Conservation (phyloP, 108 stramenopile genomes). For the Mayamaea pseudoterrestris region DNA sequence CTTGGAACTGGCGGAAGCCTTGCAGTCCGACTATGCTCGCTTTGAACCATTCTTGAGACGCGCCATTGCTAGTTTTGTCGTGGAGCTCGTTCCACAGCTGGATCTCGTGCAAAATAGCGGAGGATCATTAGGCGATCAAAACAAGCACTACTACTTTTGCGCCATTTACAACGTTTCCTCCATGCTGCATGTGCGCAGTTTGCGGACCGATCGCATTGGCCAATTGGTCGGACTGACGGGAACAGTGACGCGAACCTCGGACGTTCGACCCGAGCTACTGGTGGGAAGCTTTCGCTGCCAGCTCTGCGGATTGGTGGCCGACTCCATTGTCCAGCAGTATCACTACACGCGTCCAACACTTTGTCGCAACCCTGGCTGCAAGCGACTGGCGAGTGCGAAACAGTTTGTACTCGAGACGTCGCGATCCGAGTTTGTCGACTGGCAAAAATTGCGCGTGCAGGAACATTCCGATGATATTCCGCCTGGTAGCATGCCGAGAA, state of each 20-base stretch:
- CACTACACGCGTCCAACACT: conserved; percentile 92
- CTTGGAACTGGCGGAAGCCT: conserved; percentile 70
- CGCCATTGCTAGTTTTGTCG: conserved; percentile 43
- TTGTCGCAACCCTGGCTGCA: conserved; percentile 89
- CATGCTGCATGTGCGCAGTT: conserved; percentile 46
- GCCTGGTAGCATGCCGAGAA: conserved; percentile 93
- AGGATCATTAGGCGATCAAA: no score
- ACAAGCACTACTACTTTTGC: conserved; percentile 48
- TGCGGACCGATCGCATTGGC: conserved; percentile 75
- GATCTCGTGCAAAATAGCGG: conserved; percentile 8
- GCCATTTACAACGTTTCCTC: conserved; percentile 66
- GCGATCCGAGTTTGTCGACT: conserved; percentile 85
- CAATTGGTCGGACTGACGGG: conserved; percentile 61
- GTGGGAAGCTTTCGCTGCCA: conserved; percentile 86
- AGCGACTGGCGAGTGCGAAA: conserved; percentile 42
- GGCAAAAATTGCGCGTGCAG: conserved; percentile 97
- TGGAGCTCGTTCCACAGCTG: conserved; percentile 43
- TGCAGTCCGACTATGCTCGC: conserved; percentile 71
- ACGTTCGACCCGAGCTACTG: conserved; percentile 97
- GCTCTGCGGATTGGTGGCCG: conserved; percentile 79
- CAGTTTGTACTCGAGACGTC: conserved; percentile 68
- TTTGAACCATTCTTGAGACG: conserved; percentile 74
- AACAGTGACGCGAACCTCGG: conserved; percentile 92
- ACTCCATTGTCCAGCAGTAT: conserved; percentile 86
- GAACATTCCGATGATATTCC: conserved; percentile 97